phyloP scores from a whole-genome alignment of 2,329 filamentous ascomycete species.

The Aphanocladium album region DNA sequence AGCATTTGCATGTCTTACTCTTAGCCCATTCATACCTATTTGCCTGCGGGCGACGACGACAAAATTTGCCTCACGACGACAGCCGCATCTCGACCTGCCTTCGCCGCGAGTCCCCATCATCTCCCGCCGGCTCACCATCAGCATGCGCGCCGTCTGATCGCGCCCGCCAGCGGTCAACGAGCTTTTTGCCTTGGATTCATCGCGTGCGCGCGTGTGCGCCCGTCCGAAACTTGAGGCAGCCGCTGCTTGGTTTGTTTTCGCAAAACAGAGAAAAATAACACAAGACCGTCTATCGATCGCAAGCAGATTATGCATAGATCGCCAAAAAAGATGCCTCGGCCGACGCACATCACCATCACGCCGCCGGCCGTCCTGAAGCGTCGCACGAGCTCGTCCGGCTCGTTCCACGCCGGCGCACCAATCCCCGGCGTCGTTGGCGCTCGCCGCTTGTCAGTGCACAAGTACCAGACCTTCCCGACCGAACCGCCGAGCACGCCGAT shows the following conservation, averaged over 20 bases:
- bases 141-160: constrained; percentile 2
- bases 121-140: neutral
- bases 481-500: constrained; percentile 64
- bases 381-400: constrained; percentile 34
- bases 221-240: too few species aligned
- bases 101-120: neutral
- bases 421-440: constrained; percentile 31
- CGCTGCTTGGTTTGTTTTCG: too few species aligned
- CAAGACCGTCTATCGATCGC: too few species aligned
- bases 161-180: neutral
- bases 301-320: too few species aligned
- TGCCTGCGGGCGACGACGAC: neutral
- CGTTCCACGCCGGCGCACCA: constrained; percentile 48
- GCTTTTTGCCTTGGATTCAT: neutral
- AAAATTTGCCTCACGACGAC: neutral
- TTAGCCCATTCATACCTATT: neutral
- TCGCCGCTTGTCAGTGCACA: constrained; percentile 43
- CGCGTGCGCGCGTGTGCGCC: constrained; percentile 1
- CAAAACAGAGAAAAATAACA: neutral
- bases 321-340: constrained; percentile 14
- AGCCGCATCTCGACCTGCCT: neutral
- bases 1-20: neutral
- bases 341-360: constrained; percentile 8
- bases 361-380: neutral
- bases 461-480: constrained; percentile 79